These are phyloP conservation scores for Capsaspora owczarzaki DNA, from an alignment of 78 protist species.

Conservation along the genomic window DNA sequence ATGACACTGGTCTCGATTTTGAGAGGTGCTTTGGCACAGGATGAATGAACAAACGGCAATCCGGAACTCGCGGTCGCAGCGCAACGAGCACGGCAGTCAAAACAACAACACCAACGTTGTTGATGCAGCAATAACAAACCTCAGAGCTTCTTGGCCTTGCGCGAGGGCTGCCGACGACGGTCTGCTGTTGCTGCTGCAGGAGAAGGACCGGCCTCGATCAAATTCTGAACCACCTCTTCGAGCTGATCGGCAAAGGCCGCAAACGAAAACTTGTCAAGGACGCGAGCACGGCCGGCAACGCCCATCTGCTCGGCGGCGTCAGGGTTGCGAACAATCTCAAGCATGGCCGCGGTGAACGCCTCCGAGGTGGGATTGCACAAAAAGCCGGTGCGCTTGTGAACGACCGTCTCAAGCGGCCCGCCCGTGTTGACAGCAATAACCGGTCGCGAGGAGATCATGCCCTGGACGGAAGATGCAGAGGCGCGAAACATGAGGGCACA, in stretches of 20 bases:
- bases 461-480: not conserved
- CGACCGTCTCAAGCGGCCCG: conserved; percentile 86
- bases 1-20: too few species aligned
- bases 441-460: conserved; percentile 55
- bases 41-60: too few species aligned
- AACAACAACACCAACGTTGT: too few species aligned
- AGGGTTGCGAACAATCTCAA: not conserved
- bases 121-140: too few species aligned
- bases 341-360: conserved; percentile 27
- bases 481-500: not conserved
- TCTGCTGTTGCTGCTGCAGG: too few species aligned
- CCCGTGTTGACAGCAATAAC: conserved; percentile 81
- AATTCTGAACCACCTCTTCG: not conserved
- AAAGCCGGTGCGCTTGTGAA: conserved; percentile 51
- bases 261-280: not conserved
- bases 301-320: not conserved
- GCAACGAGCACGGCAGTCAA: too few species aligned
- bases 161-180: too few species aligned
- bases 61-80: too few species aligned
- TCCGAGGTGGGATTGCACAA: conserved; percentile 25
- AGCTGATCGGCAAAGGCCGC: not conserved
- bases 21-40: too few species aligned
- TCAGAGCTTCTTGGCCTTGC: too few species aligned
- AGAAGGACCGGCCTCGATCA: too few species aligned
- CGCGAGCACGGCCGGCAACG: not conserved